phyloP scores from a whole-genome alignment of 169 alveolate species.

The Eimeria maxima region DNA sequence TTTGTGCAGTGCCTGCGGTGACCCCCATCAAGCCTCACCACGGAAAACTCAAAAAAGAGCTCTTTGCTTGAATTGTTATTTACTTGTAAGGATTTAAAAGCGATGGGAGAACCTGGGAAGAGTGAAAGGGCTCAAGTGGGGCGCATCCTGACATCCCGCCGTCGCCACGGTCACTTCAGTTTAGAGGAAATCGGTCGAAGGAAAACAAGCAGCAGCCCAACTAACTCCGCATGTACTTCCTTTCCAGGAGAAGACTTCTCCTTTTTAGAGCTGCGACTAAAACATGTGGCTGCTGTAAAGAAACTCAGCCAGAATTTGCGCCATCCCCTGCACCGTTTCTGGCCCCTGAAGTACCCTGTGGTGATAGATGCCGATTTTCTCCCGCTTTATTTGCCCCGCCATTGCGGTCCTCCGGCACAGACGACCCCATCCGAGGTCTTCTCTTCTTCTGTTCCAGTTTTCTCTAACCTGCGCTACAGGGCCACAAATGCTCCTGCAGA shows the following conservation, averaged over 20 bases:
- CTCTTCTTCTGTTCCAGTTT: background rate
- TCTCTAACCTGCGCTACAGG: constrained; percentile 56
- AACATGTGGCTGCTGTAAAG: constrained; percentile 51
- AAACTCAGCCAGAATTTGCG: constrained; percentile 17
- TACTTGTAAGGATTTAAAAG: background rate
- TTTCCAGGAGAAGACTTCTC: background rate
- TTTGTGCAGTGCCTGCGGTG: background rate
- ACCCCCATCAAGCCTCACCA: background rate
- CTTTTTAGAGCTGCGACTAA: constrained; percentile 19
- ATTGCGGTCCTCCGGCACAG: background rate
- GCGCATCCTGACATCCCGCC: constrained; percentile 31
- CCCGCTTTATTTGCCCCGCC: constrained; percentile 31
- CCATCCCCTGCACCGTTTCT: constrained; percentile 78
- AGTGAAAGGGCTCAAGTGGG: constrained; percentile 40
- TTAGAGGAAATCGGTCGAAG: background rate
- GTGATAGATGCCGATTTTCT: constrained; percentile 68
- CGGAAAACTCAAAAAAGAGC: background rate
- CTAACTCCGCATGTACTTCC: background rate
- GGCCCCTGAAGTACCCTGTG: constrained; percentile 62
- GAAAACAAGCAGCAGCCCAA: background rate
- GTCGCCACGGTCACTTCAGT: constrained; percentile 10
- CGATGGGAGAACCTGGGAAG: background rate
- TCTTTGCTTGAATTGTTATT: background rate
- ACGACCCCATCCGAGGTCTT: background rate
- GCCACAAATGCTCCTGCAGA: constrained; percentile 51